These are phyloP conservation scores for Naganishia liquefaciens DNA, from an alignment of 1,284 basidiomycete species.

Conservation along the genomic window DNA sequence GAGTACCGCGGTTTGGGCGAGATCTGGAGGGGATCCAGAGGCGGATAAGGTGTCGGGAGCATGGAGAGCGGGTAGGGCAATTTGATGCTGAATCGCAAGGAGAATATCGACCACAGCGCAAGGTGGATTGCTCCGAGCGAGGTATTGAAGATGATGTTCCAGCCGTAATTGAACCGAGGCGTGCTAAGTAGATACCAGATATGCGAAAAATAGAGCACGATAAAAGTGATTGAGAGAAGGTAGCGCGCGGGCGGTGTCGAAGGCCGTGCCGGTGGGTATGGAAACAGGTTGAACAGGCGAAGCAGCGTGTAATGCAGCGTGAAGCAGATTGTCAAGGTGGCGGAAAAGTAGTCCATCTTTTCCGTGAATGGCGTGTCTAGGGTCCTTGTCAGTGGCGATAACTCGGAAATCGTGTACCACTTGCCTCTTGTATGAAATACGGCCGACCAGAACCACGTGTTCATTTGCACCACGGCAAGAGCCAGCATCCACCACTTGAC, in stretches of 20 bases:
- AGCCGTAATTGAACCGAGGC: conserved; percentile 82
- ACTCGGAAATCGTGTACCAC: conserved; percentile 32
- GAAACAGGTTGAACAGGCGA: conserved; percentile 77
- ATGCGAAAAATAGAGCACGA: conserved; percentile 43
- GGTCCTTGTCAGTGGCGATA: conserved; percentile 10
- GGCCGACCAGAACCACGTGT: conserved; percentile 90
- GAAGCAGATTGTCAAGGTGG: conserved; percentile 75
- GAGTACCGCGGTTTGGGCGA: conserved; percentile 57
- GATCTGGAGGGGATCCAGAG: conserved; percentile 39
- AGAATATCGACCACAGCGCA: conserved; percentile 77
- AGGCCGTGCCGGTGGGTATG: conserved; percentile 36
- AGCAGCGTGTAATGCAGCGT: conserved; percentile 72
- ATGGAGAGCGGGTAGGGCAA: conserved; percentile 38
- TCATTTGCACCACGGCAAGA: conserved; percentile 74
- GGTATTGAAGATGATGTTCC: conserved; percentile 89
- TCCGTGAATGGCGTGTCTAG: conserved; percentile 82
- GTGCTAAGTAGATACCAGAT: conserved; percentile 61
- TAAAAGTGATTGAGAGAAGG: conserved; percentile 36
- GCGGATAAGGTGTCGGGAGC: conserved; percentile 42
- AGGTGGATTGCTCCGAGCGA: conserved; percentile 69
- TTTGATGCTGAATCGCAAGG: conserved; percentile 59
- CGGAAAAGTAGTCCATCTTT: conserved; percentile 92
- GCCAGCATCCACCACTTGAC: conserved; percentile 64
- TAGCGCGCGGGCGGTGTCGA: conserved; percentile 35
- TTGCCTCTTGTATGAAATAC: conserved; percentile 89